Percentiles rank a stretch among this genome's conserved stretches.
These are phyloP conservation scores for Triticum turgidum DNA, from an alignment of 176 grass and related monocot genomes.

Conservation along the genomic window DNA sequence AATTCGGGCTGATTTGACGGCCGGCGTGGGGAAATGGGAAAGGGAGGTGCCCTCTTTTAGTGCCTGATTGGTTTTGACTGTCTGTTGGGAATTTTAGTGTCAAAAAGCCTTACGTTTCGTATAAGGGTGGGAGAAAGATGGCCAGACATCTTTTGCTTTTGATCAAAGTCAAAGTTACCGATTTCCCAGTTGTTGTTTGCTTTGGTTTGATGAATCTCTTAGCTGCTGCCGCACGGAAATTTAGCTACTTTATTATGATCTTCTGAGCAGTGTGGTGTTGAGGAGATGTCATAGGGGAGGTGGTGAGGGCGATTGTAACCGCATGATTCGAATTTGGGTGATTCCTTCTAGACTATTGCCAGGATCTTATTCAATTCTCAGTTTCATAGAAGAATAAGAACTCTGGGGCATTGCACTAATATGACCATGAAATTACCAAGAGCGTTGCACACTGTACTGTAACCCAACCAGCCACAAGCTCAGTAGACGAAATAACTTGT, in stretches of 20 bases:
- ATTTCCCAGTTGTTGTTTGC: neutral
- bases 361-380: neutral
- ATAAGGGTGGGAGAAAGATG: neutral
- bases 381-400: neutral
- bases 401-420: conserved; percentile 4
- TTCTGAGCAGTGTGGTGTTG: neutral
- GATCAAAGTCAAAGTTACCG: neutral
- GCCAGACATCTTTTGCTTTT: neutral
- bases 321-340: neutral
- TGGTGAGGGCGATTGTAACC: neutral
- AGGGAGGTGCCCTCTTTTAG: neutral
- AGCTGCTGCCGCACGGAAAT: neutral
- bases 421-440: neutral
- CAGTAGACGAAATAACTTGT: neutral
- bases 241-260: neutral
- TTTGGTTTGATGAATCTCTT: neutral
- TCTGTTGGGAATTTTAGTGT: conserved; percentile 34
- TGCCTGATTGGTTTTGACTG: conserved; percentile 14
- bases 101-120: conserved; percentile 20
- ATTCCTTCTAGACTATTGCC: neutral
- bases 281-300: neutral
- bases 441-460: neutral
- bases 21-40: neutral
- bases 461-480: neutral
- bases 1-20: neutral